Base-by-base conservation (phyloP, 768 basidiomycete genomes). In the Ramaria sp. region DNA sequence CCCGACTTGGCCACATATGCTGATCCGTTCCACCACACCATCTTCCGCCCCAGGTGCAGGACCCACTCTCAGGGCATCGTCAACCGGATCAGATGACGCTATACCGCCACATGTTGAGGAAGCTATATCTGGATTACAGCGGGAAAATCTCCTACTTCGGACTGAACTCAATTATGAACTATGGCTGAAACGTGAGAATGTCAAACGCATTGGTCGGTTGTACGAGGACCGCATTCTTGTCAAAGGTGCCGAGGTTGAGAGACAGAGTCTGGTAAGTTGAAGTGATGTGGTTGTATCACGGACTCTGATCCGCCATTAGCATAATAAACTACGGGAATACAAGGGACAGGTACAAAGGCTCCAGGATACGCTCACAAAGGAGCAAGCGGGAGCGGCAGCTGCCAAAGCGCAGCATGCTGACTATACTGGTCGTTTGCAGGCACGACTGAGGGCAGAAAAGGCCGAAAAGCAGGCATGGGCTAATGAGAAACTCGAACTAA, bases 101-200 rank as follows among this genome's bases (percentile, higher is more conserved):
- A 60, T 78, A 17, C 75, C 80, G 9, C 61, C 71, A 6, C 78
- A 79, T 62, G 73, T 82, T n/a, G 73, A 74, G n/a, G 78, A 82
- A 54, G 83, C 82, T 9, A 81, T 92, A 31, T 78, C 83, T 13
- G 75, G 72, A 6, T 71, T 93, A 58, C 91, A 93, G 67, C 75
- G 85, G 45, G 88, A 92, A 64, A 75, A 87, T 1, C 68, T 91
- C 2, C 68, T 91, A 30, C 72, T 92, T 30, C 76, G 85, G 50
- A 89, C 83, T 65, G 89, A 92, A 61, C 79, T 92, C 42, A 89
- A 90, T 65, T 89, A 91, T 59, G 87, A 92, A 70, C 73, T 84
- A 24, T 93, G 89, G 87, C 71, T 87, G 42, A 83, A 87, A 57
- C 76, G 87, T 60, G 84, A 91, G 68, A 89, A 90, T 58, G 78